phyloP scores from a whole-genome alignment of 1,139 yeast species.

The Debaryomyces singareniensis region DNA sequence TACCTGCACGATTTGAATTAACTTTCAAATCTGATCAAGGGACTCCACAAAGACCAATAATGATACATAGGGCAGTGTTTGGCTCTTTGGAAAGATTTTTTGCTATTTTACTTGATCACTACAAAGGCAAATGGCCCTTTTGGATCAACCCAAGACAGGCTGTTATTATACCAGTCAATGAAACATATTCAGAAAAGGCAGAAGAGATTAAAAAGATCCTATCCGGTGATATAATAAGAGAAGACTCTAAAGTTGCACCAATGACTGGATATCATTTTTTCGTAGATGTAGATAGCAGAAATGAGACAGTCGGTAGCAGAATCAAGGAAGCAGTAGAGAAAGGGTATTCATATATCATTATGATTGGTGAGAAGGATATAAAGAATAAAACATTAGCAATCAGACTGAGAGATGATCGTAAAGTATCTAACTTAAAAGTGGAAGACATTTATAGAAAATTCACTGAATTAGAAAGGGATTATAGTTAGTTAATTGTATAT shows the following conservation, averaged over 20 bases:
- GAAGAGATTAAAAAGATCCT: slow-evolving; percentile 38
- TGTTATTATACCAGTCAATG: slow-evolving; percentile 73
- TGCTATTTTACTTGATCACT: slow-evolving; percentile 87
- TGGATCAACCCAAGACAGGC: slow-evolving; percentile 98
- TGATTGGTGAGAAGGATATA: slow-evolving; percentile 85
- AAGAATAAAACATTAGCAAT: slow-evolving; percentile 56
- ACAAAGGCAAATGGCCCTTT: slow-evolving; percentile 95
- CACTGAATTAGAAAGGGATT: slow-evolving; percentile 42
- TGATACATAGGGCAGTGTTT: slow-evolving; percentile 92
- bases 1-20: slow-evolving; percentile 79
- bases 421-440: slow-evolving; percentile 35
- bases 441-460: slow-evolving; percentile 47
- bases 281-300: slow-evolving; percentile 70
- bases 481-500: slow-evolving; percentile 13
- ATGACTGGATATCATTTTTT: slow-evolving; percentile 59
- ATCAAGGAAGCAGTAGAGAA: slow-evolving; percentile 71
- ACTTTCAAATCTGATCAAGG: slow-evolving; percentile 52
- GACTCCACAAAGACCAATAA: slow-evolving; percentile 60
- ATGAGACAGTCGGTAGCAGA: slow-evolving; percentile 75
- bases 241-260: slow-evolving; percentile 33
- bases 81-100: slow-evolving; percentile 92
- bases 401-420: slow-evolving; percentile 54
- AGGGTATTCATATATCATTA: slow-evolving; percentile 73
- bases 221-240: slow-evolving; percentile 41
- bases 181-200: slow-evolving; percentile 50